Conservation (phyloP, 2,329 filamentous ascomycete genomes). For the Arthroderma uncinatum region DNA sequence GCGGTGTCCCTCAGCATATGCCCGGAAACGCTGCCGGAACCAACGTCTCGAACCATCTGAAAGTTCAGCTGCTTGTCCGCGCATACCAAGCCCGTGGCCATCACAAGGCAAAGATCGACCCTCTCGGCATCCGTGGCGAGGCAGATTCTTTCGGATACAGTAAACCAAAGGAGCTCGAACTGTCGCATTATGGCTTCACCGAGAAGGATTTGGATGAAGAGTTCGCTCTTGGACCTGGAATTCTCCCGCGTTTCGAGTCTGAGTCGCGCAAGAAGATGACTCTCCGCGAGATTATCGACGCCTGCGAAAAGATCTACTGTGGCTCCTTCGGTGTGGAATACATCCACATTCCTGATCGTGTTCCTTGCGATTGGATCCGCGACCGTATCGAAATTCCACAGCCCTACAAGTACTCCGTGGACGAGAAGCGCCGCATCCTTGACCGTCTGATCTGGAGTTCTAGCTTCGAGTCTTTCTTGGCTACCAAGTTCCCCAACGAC, state of each 20-base stretch:
- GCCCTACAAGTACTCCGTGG: constrained; percentile 93
- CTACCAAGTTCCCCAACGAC: constrained; percentile 98
- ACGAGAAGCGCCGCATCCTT: constrained; percentile 95
- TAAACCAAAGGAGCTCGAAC: constrained; percentile 82
- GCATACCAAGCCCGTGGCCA: constrained; percentile 97
- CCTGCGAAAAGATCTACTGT: constrained; percentile 93
- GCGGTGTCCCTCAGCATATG: constrained; percentile 62
- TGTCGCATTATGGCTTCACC: constrained; percentile 89
- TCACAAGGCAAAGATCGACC: constrained; percentile 96
- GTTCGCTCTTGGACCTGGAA: constrained; percentile 85
- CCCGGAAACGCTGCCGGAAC: constrained; percentile 59
- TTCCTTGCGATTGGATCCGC: constrained; percentile 96
- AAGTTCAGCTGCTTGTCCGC: constrained; percentile 92
- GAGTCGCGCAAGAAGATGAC: constrained; percentile 91
- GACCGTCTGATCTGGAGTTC: constrained; percentile 98
- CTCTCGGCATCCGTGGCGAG: constrained; percentile 82
- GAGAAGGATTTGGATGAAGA: constrained; percentile 89
- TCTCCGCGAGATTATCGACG: constrained; percentile 79
- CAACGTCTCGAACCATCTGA: constrained; percentile 90
- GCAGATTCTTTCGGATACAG: constrained; percentile 72
- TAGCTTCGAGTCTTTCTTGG: constrained; percentile 89
- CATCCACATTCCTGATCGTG: constrained; percentile 94
- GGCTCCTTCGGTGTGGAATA: constrained; percentile 97
- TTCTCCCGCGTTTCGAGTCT: constrained; percentile 83
- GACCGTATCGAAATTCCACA: constrained; percentile 87